Evolutionary conservation across 805 yeast genomes (phyloP).

Genomic region (Barnettozyma siamensis): DNA sequence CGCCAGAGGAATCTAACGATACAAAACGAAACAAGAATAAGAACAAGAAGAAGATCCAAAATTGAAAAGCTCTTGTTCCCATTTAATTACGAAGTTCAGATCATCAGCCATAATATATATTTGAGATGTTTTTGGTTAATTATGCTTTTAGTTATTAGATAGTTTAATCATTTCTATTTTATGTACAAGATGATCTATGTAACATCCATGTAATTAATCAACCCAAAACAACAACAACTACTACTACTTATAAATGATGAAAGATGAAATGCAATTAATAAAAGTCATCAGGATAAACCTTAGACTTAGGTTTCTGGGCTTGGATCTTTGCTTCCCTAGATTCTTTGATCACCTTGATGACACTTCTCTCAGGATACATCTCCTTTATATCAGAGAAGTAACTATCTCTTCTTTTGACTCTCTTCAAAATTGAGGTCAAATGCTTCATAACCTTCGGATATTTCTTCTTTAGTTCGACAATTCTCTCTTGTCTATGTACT

Average conservation of each 20-base stretch:
- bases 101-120: too few relatives aligned
- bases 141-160: too few relatives aligned
- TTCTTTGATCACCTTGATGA: background rate
- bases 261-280: background rate
- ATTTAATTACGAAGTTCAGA: too few relatives aligned
- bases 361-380: background rate
- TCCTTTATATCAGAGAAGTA: conserved; percentile 3
- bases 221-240: background rate
- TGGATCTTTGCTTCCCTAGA: background rate
- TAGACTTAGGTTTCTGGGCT: background rate
- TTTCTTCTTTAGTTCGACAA: conserved; percentile 16
- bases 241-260: too few relatives aligned
- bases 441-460: conserved; percentile 30
- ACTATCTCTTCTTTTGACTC: conserved; percentile 18
- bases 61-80: too few relatives aligned
- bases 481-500: conserved; percentile 10
- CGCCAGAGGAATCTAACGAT: conserved; percentile 10
- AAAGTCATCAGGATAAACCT: background rate
- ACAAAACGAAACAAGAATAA: conserved; percentile 10
- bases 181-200: too few relatives aligned
- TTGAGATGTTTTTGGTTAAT: too few relatives aligned
- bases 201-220: background rate
- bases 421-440: conserved; percentile 18
- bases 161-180: too few relatives aligned
- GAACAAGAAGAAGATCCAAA: conserved; percentile 2